phyloP scores from a whole-genome alignment of 768 basidiomycete species.

The Termitomyces sp. region DNA sequence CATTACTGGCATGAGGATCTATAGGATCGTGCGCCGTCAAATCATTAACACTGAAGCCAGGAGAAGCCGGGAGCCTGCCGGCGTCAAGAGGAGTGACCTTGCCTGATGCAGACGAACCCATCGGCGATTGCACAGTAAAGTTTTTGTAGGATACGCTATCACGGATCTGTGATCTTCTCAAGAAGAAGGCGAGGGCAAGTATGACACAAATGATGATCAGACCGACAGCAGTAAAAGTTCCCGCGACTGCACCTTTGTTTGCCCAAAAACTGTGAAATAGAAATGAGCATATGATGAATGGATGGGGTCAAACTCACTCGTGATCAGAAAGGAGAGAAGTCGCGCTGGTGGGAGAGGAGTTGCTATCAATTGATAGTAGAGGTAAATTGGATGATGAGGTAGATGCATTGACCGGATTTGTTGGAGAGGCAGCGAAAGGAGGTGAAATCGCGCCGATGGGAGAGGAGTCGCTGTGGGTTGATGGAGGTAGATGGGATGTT shows the following conservation, averaged over 20 bases:
- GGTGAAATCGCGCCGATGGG: slow-evolving; percentile 2
- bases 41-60: slow-evolving; percentile 20
- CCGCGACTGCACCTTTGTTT: slow-evolving; percentile 32
- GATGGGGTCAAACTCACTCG: slow-evolving; percentile 6
- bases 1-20: slow-evolving; percentile 17
- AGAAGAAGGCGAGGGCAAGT: slow-evolving; percentile 19
- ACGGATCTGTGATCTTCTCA: slow-evolving; percentile 19
- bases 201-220: slow-evolving; percentile 20
- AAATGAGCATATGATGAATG: not conserved
- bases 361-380: not conserved
- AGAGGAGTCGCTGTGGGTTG: not conserved
- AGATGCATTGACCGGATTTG: not conserved
- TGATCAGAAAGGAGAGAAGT: slow-evolving; percentile 9
- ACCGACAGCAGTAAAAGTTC: slow-evolving; percentile 25
- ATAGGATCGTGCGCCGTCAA: slow-evolving; percentile 17
- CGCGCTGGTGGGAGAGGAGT: slow-evolving; percentile 1
- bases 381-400: not conserved
- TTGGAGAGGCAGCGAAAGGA: slow-evolving; percentile 3
- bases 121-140: slow-evolving; percentile 5
- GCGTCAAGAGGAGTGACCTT: slow-evolving; percentile 1
- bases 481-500: not conserved
- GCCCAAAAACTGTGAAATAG: slow-evolving; percentile 25
- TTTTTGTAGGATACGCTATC: slow-evolving; percentile 24
- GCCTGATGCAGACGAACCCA: slow-evolving; percentile 9
- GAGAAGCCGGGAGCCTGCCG: slow-evolving; percentile 16